Conservation (phyloP, 2,329 filamentous ascomycete species). For the Bisporella sp. region DNA sequence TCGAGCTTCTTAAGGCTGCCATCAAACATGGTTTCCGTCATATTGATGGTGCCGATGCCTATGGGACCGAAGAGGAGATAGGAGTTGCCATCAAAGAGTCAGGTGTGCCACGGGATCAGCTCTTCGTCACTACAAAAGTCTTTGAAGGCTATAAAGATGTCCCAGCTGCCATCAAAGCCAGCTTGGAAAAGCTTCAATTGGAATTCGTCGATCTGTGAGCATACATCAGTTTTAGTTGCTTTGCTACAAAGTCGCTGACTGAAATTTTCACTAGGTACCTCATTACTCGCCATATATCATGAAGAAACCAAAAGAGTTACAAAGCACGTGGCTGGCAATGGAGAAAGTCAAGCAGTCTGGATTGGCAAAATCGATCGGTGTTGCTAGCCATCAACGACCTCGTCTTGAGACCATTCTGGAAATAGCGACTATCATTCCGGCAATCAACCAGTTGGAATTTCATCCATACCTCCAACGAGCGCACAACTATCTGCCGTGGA, state of each 20-base stretch:
- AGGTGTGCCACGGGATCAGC: constrained; percentile 35
- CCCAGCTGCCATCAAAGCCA: constrained; percentile 44
- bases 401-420: constrained; percentile 46
- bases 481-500: constrained; percentile 1
- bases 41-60: constrained; percentile 43
- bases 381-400: constrained; percentile 60
- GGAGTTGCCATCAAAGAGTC: constrained; percentile 41
- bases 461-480: constrained; percentile 30
- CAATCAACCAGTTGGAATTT: constrained; percentile 35
- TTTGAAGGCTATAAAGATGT: constrained; percentile 45
- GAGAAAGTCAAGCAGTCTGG: constrained; percentile 58
- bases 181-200: constrained; percentile 51
- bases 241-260: constrained; percentile 11
- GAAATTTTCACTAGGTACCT: constrained; percentile 1
- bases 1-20: constrained; percentile 45
- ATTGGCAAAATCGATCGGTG: constrained; percentile 60
- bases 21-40: constrained; percentile 54
- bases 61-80: constrained; percentile 40
- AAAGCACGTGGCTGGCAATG: constrained; percentile 41
- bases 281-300: constrained; percentile 2
- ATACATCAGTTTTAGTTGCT: constrained; percentile 18
- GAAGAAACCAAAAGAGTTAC: background rate
- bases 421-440: constrained; percentile 37
- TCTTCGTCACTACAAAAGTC: constrained; percentile 52
- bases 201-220: constrained; percentile 56